Percentiles rank a stretch among this genome's conserved stretches.
phyloP scores from a whole-genome alignment of 176 grass and related monocot species.

The Triticum turgidum region DNA sequence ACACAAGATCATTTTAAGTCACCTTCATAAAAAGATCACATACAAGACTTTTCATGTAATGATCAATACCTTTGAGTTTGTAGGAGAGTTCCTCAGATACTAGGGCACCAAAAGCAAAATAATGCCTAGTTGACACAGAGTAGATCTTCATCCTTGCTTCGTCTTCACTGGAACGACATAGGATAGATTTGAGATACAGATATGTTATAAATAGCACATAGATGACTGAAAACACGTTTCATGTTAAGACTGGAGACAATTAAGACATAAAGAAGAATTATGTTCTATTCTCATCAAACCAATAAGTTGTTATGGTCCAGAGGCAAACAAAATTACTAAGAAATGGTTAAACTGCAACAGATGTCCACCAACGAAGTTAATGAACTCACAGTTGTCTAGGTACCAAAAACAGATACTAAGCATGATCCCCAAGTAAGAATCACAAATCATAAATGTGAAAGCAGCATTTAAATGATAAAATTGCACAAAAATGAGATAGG shows the following conservation, averaged over 20 bases:
- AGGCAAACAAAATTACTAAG: background rate
- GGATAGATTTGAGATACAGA: background rate
- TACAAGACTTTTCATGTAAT: background rate
- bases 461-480: constrained; percentile 4
- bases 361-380: background rate
- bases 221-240: background rate
- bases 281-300: background rate
- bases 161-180: constrained; percentile 55
- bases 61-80: constrained; percentile 70
- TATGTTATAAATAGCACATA: background rate
- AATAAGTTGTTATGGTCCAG: background rate
- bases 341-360: background rate
- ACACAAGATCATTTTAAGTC: background rate
- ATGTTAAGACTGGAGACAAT: constrained; percentile 1
- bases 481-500: background rate
- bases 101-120: constrained; percentile 87
- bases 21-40: constrained; percentile 4
- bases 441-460: background rate
- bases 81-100: constrained; percentile 81
- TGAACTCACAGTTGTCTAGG: background rate
- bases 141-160: constrained; percentile 86
- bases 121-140: constrained; percentile 86
- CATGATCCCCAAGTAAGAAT: background rate
- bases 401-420: background rate
- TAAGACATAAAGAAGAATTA: background rate